phyloP scores from a whole-genome alignment of 164 flowering plant species.

The Sedum album region DNA sequence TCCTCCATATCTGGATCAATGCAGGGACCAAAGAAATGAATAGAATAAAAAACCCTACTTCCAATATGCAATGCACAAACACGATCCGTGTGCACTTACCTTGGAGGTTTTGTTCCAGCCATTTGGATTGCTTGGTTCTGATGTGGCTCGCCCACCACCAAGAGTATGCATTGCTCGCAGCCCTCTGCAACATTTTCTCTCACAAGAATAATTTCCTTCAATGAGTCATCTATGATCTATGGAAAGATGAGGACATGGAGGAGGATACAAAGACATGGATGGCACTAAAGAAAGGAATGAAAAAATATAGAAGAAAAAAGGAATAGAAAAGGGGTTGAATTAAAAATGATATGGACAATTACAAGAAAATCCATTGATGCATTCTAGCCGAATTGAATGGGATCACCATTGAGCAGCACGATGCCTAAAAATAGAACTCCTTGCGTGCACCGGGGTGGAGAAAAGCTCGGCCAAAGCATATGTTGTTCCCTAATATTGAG shows the following conservation, averaged over 20 bases:
- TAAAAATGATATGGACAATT: not conserved
- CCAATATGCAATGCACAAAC: not conserved
- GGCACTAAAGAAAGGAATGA: not conserved
- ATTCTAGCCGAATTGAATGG: not conserved
- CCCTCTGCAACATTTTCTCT: slow-evolving; percentile 43
- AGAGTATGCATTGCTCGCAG: slow-evolving; percentile 52
- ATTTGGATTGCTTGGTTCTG: slow-evolving; percentile 51
- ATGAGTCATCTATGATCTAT: not conserved
- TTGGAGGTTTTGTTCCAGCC: slow-evolving; percentile 52
- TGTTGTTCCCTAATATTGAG: not conserved
- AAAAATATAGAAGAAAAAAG: not conserved
- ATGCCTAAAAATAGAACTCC: not conserved
- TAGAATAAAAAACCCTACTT: not conserved
- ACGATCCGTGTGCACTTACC: slow-evolving; percentile 18
- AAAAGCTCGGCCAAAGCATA: not conserved
- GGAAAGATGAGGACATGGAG: not conserved
- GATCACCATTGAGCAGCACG: not conserved
- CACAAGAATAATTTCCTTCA: not conserved
- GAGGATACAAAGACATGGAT: not conserved
- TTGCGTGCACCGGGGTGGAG: slow-evolving; percentile 1
- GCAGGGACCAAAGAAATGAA: not conserved
- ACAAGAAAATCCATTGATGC: not conserved
- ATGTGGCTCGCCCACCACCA: slow-evolving; percentile 67
- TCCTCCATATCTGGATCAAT: slow-evolving; percentile 46
- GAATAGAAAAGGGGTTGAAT: not conserved